Evolutionary conservation across 2,329 filamentous ascomycete genomes (phyloP), one percentile per base, ranked within the genome.

Genomic region (Didymella pomorum): DNA sequence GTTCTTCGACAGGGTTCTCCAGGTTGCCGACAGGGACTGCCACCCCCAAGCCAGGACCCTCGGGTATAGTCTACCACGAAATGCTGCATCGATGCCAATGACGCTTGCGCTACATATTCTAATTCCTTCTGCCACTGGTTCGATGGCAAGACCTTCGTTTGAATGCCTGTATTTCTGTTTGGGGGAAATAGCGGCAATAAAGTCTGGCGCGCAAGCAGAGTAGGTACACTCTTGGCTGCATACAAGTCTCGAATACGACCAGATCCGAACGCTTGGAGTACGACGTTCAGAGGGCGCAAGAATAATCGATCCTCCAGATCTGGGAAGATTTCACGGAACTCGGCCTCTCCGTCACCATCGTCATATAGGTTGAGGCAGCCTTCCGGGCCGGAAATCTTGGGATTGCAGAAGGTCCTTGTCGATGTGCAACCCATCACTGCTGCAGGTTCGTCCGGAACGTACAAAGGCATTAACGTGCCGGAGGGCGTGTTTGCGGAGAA

Each of bases 111-210:
- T 1, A 48, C 12, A 4, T 50, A 50, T 9, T 44, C 37, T 12
- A 44, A 14, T 23, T 56, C 52, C 1, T 37, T 28, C 37, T 56
- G 52, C 52, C 52, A 56, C 20, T 56, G 52, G 11, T 50, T 35
- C 1, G 46, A 44, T 10, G 52, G 52, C 6, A 56, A 37, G 7
- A n/a, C 16, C 28, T 44, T 49, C 20, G 52, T 49, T 12, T 56
- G 45, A 9, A 33, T 6, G 2, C 31, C 33, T 1, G 43, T 37
- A 12, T 46, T 10, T 2, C 14, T 12, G 23, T 29, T 35, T n/a
- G 6, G 31, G 8, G 31, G 23, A 3, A 6, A 4, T 2, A 29
- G 9, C 3, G 35, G 43, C 2, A 14, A 21, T 8, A 54, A 21
- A 1, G 52, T 54, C 26, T 54, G 42, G 9, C 52, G 43, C 16